Evolutionary conservation across 164 flowering plant genomes (phyloP).

Genomic region (Macadamia tetraphylla): DNA sequence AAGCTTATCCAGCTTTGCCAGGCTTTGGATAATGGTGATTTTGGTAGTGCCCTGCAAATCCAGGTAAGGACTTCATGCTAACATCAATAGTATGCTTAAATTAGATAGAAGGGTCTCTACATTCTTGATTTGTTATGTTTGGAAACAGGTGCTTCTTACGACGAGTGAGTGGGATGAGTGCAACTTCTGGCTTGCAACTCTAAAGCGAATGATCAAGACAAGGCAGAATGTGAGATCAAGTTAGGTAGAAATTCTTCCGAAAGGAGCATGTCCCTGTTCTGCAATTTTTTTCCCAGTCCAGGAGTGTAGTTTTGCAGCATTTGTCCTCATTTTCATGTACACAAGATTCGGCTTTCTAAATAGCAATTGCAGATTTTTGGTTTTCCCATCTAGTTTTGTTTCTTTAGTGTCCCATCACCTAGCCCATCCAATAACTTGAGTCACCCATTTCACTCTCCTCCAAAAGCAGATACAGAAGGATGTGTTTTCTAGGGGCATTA

Average conservation of each 20-base stretch:
- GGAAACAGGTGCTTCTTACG: conserved; percentile 68
- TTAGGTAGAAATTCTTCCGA: conserved; percentile 4
- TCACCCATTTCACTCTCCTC: neutral
- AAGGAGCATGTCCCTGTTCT: neutral
- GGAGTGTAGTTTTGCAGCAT: neutral
- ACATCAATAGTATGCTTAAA: neutral
- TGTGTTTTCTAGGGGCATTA: too few relatives aligned
- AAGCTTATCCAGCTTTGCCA: conserved; percentile 86
- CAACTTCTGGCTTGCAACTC: conserved; percentile 90
- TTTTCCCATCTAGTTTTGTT: neutral
- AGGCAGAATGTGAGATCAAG: conserved; percentile 62
- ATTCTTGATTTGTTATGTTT: neutral
- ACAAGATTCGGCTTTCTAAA: neutral
- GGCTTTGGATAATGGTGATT: conserved; percentile 80
- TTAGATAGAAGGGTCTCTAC: neutral
- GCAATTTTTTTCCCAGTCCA: too few relatives aligned
- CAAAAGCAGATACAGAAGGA: too few relatives aligned
- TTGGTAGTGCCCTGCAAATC: conserved; percentile 62
- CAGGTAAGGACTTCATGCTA: conserved; percentile 45
- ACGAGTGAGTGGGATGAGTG: conserved; percentile 99
- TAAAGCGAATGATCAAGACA: conserved; percentile 91
- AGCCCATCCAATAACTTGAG: neutral
- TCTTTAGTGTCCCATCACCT: neutral
- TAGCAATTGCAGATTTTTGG: neutral
- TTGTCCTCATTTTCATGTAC: neutral